phyloP scores from a whole-genome alignment of 805 yeast genomes.

The Suhomyces faveliae region DNA sequence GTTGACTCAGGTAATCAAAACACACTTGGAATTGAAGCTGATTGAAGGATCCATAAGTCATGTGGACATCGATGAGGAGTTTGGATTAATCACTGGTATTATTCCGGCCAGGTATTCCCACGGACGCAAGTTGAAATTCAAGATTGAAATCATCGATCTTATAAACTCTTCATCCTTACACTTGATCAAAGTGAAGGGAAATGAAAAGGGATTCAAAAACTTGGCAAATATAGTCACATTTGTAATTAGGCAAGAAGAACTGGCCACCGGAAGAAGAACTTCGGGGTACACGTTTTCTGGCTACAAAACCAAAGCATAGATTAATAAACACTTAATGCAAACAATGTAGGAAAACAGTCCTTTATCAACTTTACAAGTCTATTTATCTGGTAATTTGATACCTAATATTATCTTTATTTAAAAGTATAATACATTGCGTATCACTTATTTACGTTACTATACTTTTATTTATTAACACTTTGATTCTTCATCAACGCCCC shows the following conservation, averaged over 20 bases:
- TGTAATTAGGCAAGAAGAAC: slow-evolving; percentile 46
- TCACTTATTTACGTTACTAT: background rate
- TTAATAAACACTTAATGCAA: background rate
- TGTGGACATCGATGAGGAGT: slow-evolving; percentile 43
- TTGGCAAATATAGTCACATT: slow-evolving; percentile 42
- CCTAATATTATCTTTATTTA: background rate
- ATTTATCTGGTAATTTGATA: background rate
- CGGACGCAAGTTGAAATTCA: slow-evolving; percentile 48
- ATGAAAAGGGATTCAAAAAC: slow-evolving; percentile 44
- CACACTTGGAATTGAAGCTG: slow-evolving; percentile 44
- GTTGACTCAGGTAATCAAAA: slow-evolving; percentile 34
- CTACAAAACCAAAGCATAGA: slow-evolving; percentile 3
- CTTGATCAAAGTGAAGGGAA: slow-evolving; percentile 45
- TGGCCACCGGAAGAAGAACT: slow-evolving; percentile 14
- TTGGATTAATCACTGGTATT: slow-evolving; percentile 44
- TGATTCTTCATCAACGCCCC: background rate
- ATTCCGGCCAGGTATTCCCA: slow-evolving; percentile 47
- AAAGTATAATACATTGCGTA: background rate
- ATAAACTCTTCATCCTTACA: slow-evolving; percentile 39
- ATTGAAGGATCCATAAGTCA: slow-evolving; percentile 49
- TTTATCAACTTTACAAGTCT: background rate
- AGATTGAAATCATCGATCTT: slow-evolving; percentile 41
- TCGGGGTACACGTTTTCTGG: slow-evolving; percentile 12
- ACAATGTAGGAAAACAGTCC: background rate
- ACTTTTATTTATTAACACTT: background rate